These are phyloP conservation scores for Fusarium camptoceras DNA, from an alignment of 2,329 filamentous ascomycete species.

Conservation along the genomic window DNA sequence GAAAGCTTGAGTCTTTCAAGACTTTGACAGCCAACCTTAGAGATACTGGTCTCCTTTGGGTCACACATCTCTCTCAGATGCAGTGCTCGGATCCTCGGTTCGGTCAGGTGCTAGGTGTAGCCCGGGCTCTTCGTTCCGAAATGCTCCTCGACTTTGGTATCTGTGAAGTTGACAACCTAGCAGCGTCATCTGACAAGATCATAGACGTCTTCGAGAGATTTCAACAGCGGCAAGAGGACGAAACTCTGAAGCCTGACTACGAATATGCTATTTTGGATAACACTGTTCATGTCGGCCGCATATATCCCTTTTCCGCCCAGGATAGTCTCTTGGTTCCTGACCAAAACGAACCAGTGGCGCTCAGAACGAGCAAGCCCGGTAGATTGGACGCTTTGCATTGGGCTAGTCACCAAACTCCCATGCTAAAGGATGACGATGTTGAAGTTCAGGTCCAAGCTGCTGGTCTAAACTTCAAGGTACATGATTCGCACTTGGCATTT, in stretches of 20 bases:
- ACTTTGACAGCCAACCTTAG: neutral
- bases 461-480: constrained; percentile 2
- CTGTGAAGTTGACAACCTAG: neutral
- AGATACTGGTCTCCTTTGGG: neutral
- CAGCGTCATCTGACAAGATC: neutral
- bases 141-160: neutral
- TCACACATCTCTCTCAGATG: neutral
- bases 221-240: neutral
- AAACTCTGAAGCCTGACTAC: neutral
- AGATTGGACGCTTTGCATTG: constrained; percentile 5
- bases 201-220: constrained; percentile 1
- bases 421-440: neutral
- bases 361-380: constrained; percentile 3
- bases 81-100: neutral
- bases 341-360: neutral
- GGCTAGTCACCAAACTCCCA: neutral
- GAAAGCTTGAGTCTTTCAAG: neutral
- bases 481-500: rapidly evolving
- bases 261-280: neutral
- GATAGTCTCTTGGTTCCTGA: neutral
- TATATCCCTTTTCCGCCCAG: neutral
- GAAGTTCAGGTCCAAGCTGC: neutral
- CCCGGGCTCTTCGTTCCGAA: neutral
- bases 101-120: neutral
- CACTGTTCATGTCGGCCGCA: neutral